Evolutionary conservation across 208 protist genomes (phyloP).

Genomic region (Wallacemonas collosoma): DNA sequence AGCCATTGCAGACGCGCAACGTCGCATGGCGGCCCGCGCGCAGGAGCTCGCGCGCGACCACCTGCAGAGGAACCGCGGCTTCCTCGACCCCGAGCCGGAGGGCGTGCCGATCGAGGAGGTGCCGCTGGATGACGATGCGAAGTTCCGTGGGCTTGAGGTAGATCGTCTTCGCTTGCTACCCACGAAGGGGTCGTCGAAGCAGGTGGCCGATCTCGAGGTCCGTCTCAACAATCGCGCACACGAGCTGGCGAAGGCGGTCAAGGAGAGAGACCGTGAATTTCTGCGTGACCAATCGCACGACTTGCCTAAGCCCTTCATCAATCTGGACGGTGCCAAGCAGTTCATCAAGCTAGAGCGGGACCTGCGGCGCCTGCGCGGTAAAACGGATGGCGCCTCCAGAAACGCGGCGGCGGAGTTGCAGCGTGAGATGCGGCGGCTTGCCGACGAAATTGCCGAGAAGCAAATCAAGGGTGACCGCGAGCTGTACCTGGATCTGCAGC

Average conservation of each 20-base stretch:
- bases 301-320: conserved; percentile 48
- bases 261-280: conserved; percentile 50
- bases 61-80: conserved; percentile 50
- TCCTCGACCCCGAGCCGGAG: conserved; percentile 73
- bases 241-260: conserved; percentile 51
- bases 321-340: conserved; percentile 44
- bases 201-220: conserved; percentile 45
- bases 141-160: conserved; percentile 48
- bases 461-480: conserved; percentile 54
- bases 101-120: conserved; percentile 62
- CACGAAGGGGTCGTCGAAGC: conserved; percentile 22
- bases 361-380: conserved; percentile 28
- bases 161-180: conserved; percentile 40
- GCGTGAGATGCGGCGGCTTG: conserved; percentile 40
- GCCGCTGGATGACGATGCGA: conserved; percentile 52
- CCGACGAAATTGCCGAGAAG: conserved; percentile 44
- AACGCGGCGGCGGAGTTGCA: conserved; percentile 17
- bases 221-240: conserved; percentile 68
- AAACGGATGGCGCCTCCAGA: conserved; percentile 23
- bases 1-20: conserved; percentile 39
- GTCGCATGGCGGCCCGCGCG: conserved; percentile 53
- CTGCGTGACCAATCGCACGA: conserved; percentile 48
- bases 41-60: conserved; percentile 61
- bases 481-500: conserved; percentile 55
- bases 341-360: conserved; percentile 56